Evolutionary conservation across 176 grass and related monocot species (phyloP).

Genomic region (Eragrostis nindensis): DNA sequence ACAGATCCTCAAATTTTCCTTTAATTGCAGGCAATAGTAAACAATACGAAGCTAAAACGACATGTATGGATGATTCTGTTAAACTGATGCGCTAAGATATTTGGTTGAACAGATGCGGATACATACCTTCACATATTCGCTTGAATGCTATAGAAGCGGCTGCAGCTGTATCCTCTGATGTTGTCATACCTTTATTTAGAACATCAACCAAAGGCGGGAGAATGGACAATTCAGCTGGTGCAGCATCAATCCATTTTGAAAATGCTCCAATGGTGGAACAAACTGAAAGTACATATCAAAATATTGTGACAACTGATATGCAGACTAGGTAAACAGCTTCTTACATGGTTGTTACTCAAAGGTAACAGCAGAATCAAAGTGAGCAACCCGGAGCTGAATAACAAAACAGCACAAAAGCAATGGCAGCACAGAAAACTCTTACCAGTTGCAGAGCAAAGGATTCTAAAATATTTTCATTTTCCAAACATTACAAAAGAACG

Average conservation of each 20-base stretch:
- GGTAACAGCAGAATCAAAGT: background rate
- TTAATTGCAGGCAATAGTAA: conserved; percentile 27
- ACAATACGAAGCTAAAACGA: conserved; percentile 1
- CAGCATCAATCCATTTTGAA: conserved; percentile 96
- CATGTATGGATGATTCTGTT: background rate
- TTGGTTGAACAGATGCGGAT: conserved; percentile 20
- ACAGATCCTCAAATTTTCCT: conserved; percentile 1
- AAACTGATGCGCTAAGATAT: conserved; percentile 20
- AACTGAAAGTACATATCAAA: conserved; percentile 65
- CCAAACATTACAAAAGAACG: background rate
- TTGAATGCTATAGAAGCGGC: conserved; percentile 94
- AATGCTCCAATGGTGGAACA: conserved; percentile 88
- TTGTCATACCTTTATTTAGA: conserved; percentile 87
- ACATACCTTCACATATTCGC: conserved; percentile 99
- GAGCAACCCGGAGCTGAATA: background rate
- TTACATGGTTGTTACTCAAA: background rate
- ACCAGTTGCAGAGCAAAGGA: background rate
- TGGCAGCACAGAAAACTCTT: background rate
- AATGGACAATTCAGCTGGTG: conserved; percentile 75
- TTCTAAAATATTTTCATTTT: background rate
- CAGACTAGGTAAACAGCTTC: conserved; percentile 26
- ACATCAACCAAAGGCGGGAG: conserved; percentile 90
- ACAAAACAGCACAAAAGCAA: background rate
- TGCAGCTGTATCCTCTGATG: conserved; percentile 84
- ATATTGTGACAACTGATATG: background rate